Evolutionary conservation across 2,329 filamentous ascomycete species (phyloP).

Genomic region (Clonostachys chloroleuca): DNA sequence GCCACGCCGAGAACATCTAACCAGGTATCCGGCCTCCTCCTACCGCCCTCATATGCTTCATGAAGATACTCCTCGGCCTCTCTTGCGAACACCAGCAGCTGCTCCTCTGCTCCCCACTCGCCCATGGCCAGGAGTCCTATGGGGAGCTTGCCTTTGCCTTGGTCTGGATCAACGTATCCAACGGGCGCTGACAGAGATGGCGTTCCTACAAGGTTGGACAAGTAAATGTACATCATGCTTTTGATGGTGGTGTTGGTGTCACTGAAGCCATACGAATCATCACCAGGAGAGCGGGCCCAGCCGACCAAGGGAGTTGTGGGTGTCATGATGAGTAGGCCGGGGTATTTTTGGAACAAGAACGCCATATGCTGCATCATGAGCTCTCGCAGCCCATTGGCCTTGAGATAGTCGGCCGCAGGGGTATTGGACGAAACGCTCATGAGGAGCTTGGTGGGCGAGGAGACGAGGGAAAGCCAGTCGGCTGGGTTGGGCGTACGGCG

Average conservation of each 20-base stretch:
- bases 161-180: constrained; percentile 59
- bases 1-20: constrained; percentile 39
- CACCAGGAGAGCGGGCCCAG: constrained; percentile 59
- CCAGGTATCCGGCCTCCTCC: constrained; percentile 50
- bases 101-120: constrained; percentile 65
- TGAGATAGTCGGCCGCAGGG: constrained; percentile 64
- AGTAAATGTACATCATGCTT: constrained; percentile 81
- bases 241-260: constrained; percentile 70
- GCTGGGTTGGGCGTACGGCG: constrained; percentile 34
- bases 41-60: constrained; percentile 38
- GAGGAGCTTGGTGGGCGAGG: constrained; percentile 65
- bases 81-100: constrained; percentile 54
- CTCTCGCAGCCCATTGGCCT: constrained; percentile 68
- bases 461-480: constrained; percentile 51
- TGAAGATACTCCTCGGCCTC: constrained; percentile 54
- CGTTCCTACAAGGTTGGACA: constrained; percentile 78
- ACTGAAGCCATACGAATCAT: constrained; percentile 66
- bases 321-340: constrained; percentile 73
- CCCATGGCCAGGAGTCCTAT: constrained; percentile 60
- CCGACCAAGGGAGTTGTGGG: constrained; percentile 74
- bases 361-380: constrained; percentile 77
- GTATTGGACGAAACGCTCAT: constrained; percentile 62
- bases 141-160: constrained; percentile 55
- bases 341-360: constrained; percentile 63
- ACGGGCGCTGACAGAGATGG: constrained; percentile 73